Base-by-base conservation (phyloP, 352 stramenopile species). In the Elongisporangium anandrum region DNA sequence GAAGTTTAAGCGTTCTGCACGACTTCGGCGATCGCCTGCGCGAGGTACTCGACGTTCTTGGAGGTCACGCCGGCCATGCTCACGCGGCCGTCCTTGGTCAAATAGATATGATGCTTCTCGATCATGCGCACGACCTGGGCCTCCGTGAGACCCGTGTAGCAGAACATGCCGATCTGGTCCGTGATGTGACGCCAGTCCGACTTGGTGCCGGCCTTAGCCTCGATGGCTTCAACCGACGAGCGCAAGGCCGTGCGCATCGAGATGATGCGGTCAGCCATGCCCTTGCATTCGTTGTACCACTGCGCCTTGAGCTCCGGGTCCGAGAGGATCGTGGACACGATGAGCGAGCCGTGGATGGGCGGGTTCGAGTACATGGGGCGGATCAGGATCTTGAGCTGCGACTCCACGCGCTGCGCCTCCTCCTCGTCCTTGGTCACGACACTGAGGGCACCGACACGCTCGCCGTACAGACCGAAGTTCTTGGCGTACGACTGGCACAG, bases 391-490 rank as follows among this genome's bases (percentile, higher is more conserved):
- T 99, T 99, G 61, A 99, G 84, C 87, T 99, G 97, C 63, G 92
- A 99, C 65, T 95, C 79, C 24, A 99, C 89, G 58, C 94, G 85
- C 60, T 96, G 85, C 29, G 94, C 96, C 81, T 99, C 97, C 24
- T 99, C 97, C 47, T 88, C 76, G 71, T 90, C 79, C 56, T 78
- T 75, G 22, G 88, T 97, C 55, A 99, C 97, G 24, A 99, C 85
- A 38, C 89, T 98, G 53, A 99, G 80, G 24, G 96, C 92, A 52
- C 98, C 98, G 22, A 99, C 91, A 68, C 98, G 84, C 73, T 99
- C 96, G 57, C 98, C 98, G 80, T 99, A 99, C 12, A 99, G 88
- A 60, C 98, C 98, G 75, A 99, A 99, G 92, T 99, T 99, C 85
- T 99, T 99, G 48, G 97, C 97, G 77, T 99, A 99, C 68, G 90